Evolutionary conservation across 2,329 filamentous ascomycete species (phyloP).

Genomic region (Clathrospora elynae): DNA sequence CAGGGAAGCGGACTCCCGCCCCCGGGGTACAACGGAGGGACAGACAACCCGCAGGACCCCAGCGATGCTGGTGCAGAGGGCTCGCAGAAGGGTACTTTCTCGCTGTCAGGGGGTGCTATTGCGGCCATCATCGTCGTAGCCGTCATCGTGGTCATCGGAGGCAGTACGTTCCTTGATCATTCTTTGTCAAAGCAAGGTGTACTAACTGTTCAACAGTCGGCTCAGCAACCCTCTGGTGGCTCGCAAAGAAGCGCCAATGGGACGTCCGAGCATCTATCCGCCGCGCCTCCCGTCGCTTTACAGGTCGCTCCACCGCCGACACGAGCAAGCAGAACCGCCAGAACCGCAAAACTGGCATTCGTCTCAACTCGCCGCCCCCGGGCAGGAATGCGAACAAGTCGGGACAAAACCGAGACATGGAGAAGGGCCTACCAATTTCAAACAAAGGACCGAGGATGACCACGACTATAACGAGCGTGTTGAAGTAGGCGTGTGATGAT

Average conservation of each 20-base stretch:
- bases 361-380: slow-evolving; percentile 44
- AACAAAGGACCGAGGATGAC: slow-evolving; percentile 35
- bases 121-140: slow-evolving; percentile 77
- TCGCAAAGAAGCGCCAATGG: slow-evolving; percentile 87
- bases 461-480: slow-evolving; percentile 43
- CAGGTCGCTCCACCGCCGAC: slow-evolving; percentile 45
- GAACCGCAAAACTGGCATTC: slow-evolving; percentile 44
- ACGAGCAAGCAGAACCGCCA: slow-evolving; percentile 37
- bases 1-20: slow-evolving; percentile 29
- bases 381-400: slow-evolving; percentile 25
- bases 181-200: not conserved
- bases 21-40: slow-evolving; percentile 45
- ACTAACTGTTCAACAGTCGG: slow-evolving; percentile 56
- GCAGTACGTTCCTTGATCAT: slow-evolving; percentile 60
- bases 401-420: slow-evolving; percentile 37
- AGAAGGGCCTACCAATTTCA: slow-evolving; percentile 39
- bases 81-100: slow-evolving; percentile 62
- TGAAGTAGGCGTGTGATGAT: too few relatives aligned
- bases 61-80: slow-evolving; percentile 68
- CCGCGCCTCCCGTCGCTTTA: slow-evolving; percentile 61
- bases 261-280: slow-evolving; percentile 73
- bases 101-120: slow-evolving; percentile 70
- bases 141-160: slow-evolving; percentile 64
- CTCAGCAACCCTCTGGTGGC: slow-evolving; percentile 71
- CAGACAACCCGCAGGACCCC: slow-evolving; percentile 43